phyloP scores from a whole-genome alignment of 345 rosid species.

The Rhodamnia argentea region DNA sequence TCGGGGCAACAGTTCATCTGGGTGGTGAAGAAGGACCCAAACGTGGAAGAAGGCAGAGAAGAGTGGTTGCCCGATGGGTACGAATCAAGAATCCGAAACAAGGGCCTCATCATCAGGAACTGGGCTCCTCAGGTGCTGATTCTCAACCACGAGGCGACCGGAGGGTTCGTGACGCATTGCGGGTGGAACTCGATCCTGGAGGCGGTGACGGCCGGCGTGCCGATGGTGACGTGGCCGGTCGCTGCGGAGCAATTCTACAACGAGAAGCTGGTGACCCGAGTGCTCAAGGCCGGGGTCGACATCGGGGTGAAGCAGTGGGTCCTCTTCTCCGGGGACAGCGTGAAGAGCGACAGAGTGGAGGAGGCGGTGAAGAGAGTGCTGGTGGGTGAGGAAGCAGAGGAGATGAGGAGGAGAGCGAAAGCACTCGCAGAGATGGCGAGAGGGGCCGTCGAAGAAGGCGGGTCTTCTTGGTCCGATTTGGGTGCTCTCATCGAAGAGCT shows the following conservation, averaged over 20 bases:
- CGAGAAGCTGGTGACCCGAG: slow-evolving; percentile 37
- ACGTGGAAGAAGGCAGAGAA: slow-evolving; percentile 8
- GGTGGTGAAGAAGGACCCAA: slow-evolving; percentile 21
- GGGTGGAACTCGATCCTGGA: slow-evolving; percentile 68
- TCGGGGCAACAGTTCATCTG: slow-evolving; percentile 30
- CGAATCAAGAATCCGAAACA: slow-evolving; percentile 14
- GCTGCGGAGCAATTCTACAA: slow-evolving; percentile 53
- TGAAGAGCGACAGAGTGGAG: slow-evolving; percentile 22
- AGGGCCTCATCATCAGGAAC: slow-evolving; percentile 22
- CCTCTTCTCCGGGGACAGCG: background rate
- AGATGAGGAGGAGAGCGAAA: slow-evolving; percentile 17
- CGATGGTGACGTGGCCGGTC: slow-evolving; percentile 61
- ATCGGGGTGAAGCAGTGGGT: slow-evolving; percentile 32
- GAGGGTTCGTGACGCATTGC: slow-evolving; percentile 63
- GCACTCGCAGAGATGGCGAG: slow-evolving; percentile 8
- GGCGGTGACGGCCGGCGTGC: slow-evolving; percentile 35
- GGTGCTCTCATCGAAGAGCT: slow-evolving; percentile 10
- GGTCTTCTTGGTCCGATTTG: slow-evolving; percentile 26
- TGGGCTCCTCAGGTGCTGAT: slow-evolving; percentile 55
- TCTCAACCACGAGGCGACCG: slow-evolving; percentile 44
- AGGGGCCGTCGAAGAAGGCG: slow-evolving; percentile 27
- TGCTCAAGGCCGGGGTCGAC: slow-evolving; percentile 28
- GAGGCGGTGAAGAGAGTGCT: slow-evolving; percentile 31
- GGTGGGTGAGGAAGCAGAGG: slow-evolving; percentile 32
- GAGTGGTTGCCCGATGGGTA: slow-evolving; percentile 25